These are phyloP conservation scores for Yamadazyma siamensis DNA, from an alignment of 1,139 yeast genomes.

Conservation along the genomic window DNA sequence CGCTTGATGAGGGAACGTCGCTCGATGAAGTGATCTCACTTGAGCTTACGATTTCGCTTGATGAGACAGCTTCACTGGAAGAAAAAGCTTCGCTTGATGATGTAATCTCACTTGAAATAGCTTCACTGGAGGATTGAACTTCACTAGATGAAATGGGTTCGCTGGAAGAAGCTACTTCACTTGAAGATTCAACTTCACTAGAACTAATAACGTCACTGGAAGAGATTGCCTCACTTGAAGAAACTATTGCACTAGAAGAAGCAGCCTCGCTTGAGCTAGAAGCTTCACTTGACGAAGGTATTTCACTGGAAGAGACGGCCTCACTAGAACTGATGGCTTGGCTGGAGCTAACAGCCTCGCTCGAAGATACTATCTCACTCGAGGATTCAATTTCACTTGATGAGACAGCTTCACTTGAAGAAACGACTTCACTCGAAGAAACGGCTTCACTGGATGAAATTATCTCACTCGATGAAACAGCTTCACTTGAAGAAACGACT, in stretches of 20 bases:
- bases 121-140: constrained; percentile 3
- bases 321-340: constrained; percentile 1
- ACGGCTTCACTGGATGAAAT: constrained; percentile 3
- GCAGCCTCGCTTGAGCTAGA: constrained; percentile 1
- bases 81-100: not conserved
- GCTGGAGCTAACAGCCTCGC: constrained; percentile 2
- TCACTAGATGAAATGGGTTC: constrained; percentile 4
- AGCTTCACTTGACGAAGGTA: not conserved
- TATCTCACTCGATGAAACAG: not conserved
- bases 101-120: not conserved
- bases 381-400: constrained; percentile 1
- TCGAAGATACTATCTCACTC: constrained; percentile 2
- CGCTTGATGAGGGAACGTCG: constrained; percentile 4
- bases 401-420: constrained; percentile 5
- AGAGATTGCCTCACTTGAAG: constrained; percentile 3
- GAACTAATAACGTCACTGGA: constrained; percentile 1
- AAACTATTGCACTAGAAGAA: constrained; percentile 4
- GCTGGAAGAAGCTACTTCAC: constrained; percentile 1
- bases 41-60: constrained; percentile 2
- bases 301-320: not conserved
- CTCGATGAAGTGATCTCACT: constrained; percentile 2
- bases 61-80: constrained; percentile 1
- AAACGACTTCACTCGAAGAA: constrained; percentile 4
- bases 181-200: constrained; percentile 1
- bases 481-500: constrained; percentile 2